phyloP scores from a whole-genome alignment of 352 stramenopile genomes.

The Globisporangium sylvaticum region DNA sequence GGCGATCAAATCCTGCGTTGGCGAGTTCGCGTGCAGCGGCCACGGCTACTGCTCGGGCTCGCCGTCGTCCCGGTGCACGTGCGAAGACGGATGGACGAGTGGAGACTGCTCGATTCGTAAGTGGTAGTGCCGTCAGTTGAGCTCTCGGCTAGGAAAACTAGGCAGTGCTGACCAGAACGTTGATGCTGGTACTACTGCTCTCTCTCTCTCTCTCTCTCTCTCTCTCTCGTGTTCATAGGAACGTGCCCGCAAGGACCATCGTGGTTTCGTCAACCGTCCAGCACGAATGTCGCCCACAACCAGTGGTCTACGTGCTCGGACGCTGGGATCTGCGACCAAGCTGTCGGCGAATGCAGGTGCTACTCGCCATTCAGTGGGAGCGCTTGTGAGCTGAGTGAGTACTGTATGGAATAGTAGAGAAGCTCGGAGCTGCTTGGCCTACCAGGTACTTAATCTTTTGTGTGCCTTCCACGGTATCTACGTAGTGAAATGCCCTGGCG shows the following conservation, averaged over 20 bases:
- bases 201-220: background rate
- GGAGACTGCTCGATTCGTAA: conserved; percentile 66
- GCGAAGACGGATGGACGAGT: conserved; percentile 51
- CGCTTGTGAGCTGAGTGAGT: conserved; percentile 53
- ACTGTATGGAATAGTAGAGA: background rate
- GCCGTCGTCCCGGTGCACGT: conserved; percentile 57
- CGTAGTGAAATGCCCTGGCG: conserved; percentile 62
- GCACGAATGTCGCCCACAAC: conserved; percentile 45
- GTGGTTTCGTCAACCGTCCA: conserved; percentile 51
- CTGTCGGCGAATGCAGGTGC: conserved; percentile 55
- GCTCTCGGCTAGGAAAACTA: background rate
- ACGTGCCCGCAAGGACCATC: conserved; percentile 54
- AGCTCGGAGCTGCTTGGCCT: background rate
- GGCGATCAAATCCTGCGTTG: conserved; percentile 48
- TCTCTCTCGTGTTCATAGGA: conserved; percentile 23
- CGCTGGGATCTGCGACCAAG: conserved; percentile 48
- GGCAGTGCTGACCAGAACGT: background rate
- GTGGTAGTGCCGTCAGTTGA: background rate
- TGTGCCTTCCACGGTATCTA: background rate
- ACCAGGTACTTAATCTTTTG: background rate
- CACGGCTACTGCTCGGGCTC: conserved; percentile 59
- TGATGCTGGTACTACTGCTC: background rate
- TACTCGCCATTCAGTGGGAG: conserved; percentile 51
- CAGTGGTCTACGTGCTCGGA: conserved; percentile 59
- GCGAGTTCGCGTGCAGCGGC: conserved; percentile 68